Percentiles rank a stretch among this genome's conserved stretches.
These are phyloP conservation scores for Pestalotiopsis sp. DNA, from an alignment of 2,329 filamentous ascomycete genomes.

Conservation along the genomic window DNA sequence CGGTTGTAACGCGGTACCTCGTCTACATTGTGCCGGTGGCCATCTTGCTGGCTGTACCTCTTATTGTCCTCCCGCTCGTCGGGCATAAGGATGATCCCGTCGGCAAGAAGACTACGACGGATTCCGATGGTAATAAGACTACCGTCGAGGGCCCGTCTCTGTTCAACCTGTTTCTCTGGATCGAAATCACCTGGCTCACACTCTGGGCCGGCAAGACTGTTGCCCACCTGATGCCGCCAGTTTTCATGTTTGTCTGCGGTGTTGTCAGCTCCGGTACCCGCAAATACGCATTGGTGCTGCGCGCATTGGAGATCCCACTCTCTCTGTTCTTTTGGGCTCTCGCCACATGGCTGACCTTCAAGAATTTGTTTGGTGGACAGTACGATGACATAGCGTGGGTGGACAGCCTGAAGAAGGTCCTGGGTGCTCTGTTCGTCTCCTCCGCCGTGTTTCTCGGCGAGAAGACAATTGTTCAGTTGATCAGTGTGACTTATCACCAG, in stretches of 20 bases:
- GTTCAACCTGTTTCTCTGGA: slow-evolving; percentile 68
- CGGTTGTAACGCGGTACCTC: slow-evolving; percentile 66
- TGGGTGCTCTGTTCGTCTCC: slow-evolving; percentile 69
- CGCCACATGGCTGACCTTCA: slow-evolving; percentile 64
- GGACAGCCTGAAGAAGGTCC: slow-evolving; percentile 62
- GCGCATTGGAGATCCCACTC: slow-evolving; percentile 65
- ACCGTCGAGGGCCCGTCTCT: slow-evolving; percentile 47
- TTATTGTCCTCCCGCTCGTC: slow-evolving; percentile 56
- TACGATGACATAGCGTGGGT: slow-evolving; percentile 51
- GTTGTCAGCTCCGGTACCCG: slow-evolving; percentile 70
- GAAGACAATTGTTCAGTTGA: slow-evolving; percentile 78
- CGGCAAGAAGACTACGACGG: slow-evolving; percentile 32
- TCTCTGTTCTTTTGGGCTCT: slow-evolving; percentile 72
- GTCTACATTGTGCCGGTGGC: slow-evolving; percentile 69
- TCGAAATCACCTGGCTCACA: slow-evolving; percentile 68
- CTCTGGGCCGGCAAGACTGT: slow-evolving; percentile 70
- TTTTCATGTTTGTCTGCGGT: slow-evolving; percentile 71
- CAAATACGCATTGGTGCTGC: slow-evolving; percentile 70
- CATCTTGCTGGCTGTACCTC: slow-evolving; percentile 61
- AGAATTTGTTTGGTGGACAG: slow-evolving; percentile 48
- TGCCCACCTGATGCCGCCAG: slow-evolving; percentile 59
- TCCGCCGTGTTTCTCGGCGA: slow-evolving; percentile 75
- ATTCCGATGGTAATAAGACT: slow-evolving; percentile 22
- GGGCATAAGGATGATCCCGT: slow-evolving; percentile 42
- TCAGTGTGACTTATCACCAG: slow-evolving; percentile 84